A percentile compares a stretch with the other conserved stretches of the same genome.
phyloP scores from a whole-genome alignment of 2,329 filamentous ascomycete genomes.

The Fusarium graminum region DNA sequence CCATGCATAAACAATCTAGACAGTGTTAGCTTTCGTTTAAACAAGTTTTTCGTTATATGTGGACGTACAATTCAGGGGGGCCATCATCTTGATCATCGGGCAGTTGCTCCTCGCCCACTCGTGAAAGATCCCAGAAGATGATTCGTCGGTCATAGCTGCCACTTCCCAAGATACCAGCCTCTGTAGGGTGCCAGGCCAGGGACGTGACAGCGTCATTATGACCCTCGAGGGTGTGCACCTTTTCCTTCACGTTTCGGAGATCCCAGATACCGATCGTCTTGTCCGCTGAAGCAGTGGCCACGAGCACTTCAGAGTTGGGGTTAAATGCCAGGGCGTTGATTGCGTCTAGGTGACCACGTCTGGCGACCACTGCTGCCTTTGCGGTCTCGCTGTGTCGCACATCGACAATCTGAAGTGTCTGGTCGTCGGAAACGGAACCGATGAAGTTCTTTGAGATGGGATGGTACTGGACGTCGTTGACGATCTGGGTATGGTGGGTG shows the following conservation, averaged over 20 bases:
- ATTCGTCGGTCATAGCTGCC: constrained; percentile 93
- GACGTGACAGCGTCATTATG: constrained; percentile 93
- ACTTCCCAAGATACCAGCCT: constrained; percentile 89
- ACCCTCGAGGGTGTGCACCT: constrained; percentile 89
- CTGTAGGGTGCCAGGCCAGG: constrained; percentile 92
- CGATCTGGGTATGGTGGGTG: constrained; percentile 88
- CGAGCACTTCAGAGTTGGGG: constrained; percentile 86
- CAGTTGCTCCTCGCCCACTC: constrained; percentile 92
- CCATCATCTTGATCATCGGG: constrained; percentile 96
- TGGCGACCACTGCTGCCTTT: constrained; percentile 76
- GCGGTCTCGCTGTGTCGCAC: constrained; percentile 76
- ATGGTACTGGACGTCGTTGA: constrained; percentile 98
- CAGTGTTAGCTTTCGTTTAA: constrained; percentile 40
- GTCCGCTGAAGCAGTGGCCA: constrained; percentile 94
- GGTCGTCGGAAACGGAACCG: constrained; percentile 94
- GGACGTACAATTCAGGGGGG: constrained; percentile 87
- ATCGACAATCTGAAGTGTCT: constrained; percentile 93
- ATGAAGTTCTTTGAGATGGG: constrained; percentile 87
- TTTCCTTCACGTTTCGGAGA: constrained; percentile 88
- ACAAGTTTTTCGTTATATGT: too few relatives aligned
- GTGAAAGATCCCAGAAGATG: constrained; percentile 95
- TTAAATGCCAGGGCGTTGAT: constrained; percentile 98
- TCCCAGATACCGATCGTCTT: constrained; percentile 98
- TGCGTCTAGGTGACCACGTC: constrained; percentile 86
- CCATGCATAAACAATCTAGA: constrained; percentile 95